Percentiles rank a stretch among this genome's conserved stretches.
Evolutionary conservation across 257 asterid genomes (phyloP).

Genomic region (Solanum tacnaense): DNA sequence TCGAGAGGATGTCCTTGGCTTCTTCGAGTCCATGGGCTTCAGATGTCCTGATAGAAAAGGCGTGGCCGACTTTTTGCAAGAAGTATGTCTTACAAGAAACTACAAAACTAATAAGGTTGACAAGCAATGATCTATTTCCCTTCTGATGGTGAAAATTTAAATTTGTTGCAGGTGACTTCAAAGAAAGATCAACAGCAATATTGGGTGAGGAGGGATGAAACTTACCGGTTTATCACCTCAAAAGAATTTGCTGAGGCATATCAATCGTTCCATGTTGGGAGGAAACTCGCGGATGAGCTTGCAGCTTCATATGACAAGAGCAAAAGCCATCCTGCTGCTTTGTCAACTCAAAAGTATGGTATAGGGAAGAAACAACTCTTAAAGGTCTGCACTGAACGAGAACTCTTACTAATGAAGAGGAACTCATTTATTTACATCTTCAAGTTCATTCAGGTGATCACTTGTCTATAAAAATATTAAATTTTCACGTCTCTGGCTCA

Average conservation of each 20-base stretch:
- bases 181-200: slow-evolving; percentile 42
- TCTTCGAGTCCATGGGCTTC: slow-evolving; percentile 32
- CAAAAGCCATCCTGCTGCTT: slow-evolving; percentile 41
- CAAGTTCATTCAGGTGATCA: slow-evolving; percentile 1
- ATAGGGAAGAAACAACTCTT: slow-evolving; percentile 15
- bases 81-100: slow-evolving; percentile 31
- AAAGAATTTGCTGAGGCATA: slow-evolving; percentile 28
- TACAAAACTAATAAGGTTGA: neutral
- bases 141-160: neutral
- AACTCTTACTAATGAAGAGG: slow-evolving; percentile 38
- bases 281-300: slow-evolving; percentile 9
- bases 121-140: neutral
- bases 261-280: slow-evolving; percentile 19
- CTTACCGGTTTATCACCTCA: slow-evolving; percentile 25
- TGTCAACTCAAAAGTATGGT: slow-evolving; percentile 27
- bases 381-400: slow-evolving; percentile 21
- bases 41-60: slow-evolving; percentile 48
- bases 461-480: neutral
- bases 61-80: slow-evolving; percentile 49
- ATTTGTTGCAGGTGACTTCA: slow-evolving; percentile 28
- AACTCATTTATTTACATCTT: slow-evolving; percentile 26
- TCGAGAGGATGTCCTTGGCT: slow-evolving; percentile 32
- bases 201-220: slow-evolving; percentile 20
- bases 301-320: slow-evolving; percentile 26
- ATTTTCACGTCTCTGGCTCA: neutral